Evolutionary conservation across 2,329 filamentous ascomycete genomes (phyloP).

Genomic region (Xylariaceae sp.): DNA sequence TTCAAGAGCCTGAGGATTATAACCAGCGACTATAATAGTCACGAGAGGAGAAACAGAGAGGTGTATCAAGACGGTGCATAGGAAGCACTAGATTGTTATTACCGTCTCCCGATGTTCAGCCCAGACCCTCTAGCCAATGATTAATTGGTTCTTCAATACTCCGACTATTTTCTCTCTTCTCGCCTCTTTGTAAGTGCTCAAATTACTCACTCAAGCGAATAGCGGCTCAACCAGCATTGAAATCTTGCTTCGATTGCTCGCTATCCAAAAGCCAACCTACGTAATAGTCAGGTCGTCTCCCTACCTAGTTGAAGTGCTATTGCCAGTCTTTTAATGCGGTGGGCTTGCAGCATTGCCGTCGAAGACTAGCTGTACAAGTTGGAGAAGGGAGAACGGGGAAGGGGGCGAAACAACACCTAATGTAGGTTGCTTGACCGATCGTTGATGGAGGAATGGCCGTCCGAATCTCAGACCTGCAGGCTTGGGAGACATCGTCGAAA

Average conservation of each 20-base stretch:
- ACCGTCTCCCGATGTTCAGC: slow-evolving; percentile 2
- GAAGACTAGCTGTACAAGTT: neutral
- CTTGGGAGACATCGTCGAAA: too few relatives aligned
- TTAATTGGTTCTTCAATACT: neutral
- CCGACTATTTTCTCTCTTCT: neutral
- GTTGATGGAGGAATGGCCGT: slow-evolving; percentile 9
- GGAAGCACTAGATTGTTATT: too few relatives aligned
- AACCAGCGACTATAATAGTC: too few relatives aligned
- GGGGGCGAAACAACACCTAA: neutral
- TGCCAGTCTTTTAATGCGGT: neutral
- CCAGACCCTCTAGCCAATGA: neutral
- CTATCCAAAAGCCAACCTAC: neutral
- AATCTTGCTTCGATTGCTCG: neutral
- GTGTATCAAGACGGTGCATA: too few relatives aligned
- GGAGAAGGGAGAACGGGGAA: neutral
- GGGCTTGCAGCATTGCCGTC: neutral
- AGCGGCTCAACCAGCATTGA: neutral
- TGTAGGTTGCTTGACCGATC: slow-evolving; percentile 7
- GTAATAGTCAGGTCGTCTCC: neutral
- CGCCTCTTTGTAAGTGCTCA: neutral
- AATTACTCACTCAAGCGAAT: neutral
- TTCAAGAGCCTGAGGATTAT: too few relatives aligned
- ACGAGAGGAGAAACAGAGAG: too few relatives aligned
- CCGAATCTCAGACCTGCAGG: too few relatives aligned
- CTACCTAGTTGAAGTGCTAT: neutral